A percentile compares a stretch with the other conserved stretches of the same genome.
phyloP scores from a whole-genome alignment of 768 basidiomycete species.

The Boletus huronensis region DNA sequence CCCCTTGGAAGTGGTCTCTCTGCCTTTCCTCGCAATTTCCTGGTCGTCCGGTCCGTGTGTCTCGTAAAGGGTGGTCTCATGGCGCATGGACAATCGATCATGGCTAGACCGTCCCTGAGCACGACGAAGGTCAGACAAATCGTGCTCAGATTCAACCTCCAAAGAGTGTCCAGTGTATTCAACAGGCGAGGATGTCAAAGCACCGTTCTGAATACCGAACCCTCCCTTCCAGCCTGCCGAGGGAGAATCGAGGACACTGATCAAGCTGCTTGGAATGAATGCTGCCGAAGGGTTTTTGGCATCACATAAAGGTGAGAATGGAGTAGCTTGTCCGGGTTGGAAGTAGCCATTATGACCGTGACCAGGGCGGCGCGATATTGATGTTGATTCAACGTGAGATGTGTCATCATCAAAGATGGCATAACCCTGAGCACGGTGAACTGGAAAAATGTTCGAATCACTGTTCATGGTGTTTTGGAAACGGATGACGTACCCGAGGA shows the following conservation, averaged over 20 bases:
- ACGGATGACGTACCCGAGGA: conserved; percentile 31
- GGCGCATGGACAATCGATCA: conserved; percentile 26
- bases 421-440: conserved; percentile 37
- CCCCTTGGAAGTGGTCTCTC: conserved; percentile 37
- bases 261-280: conserved; percentile 54
- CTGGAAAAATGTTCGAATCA: conserved; percentile 12
- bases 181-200: conserved; percentile 40
- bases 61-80: conserved; percentile 36
- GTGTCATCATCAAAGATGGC: conserved; percentile 40
- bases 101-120: conserved; percentile 9
- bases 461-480: conserved; percentile 10
- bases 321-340: conserved; percentile 20
- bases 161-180: conserved; percentile 34
- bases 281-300: conserved; percentile 39
- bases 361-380: conserved; percentile 10
- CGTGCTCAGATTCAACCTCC: conserved; percentile 36
- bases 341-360: conserved; percentile 14
- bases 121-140: conserved; percentile 46
- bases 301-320: conserved; percentile 58
- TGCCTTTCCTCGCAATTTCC: conserved; percentile 6
- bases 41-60: conserved; percentile 17
- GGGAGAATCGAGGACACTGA: conserved; percentile 45
- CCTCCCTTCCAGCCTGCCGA: conserved; percentile 51
- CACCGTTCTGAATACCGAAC: conserved; percentile 12
- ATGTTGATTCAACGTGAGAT: conserved; percentile 26